Conservation (phyloP, 164 flowering plant genomes). For the Aristolochia californica region DNA sequence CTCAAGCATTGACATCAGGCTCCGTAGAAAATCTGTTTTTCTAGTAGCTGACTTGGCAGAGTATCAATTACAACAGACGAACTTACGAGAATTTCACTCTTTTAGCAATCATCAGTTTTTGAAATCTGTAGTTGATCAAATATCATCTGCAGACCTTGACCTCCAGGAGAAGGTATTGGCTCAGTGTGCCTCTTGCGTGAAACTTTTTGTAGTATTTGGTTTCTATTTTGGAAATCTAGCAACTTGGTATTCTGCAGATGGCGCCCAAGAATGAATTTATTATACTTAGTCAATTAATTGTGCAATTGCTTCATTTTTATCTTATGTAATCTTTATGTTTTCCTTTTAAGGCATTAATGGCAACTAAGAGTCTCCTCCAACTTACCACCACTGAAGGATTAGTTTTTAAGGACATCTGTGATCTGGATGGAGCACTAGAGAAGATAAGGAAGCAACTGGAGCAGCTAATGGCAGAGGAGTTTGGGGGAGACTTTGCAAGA, state of each 20-base stretch:
- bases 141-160: constrained; percentile 56
- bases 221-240: not conserved
- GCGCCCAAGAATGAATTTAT: not conserved
- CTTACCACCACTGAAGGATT: constrained; percentile 42
- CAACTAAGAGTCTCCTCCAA: constrained; percentile 62
- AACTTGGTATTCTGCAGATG: not conserved
- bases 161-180: constrained; percentile 88
- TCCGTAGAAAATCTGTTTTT: constrained; percentile 57
- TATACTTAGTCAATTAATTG: not conserved
- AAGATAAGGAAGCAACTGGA: constrained; percentile 46
- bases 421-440: constrained; percentile 50
- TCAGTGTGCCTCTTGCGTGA: not conserved
- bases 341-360: constrained; percentile 50
- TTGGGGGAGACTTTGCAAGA: constrained; percentile 38
- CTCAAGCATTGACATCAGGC: constrained; percentile 58
- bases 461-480: constrained; percentile 41
- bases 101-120: constrained; percentile 46
- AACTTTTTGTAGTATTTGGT: not conserved
- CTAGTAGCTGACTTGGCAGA: constrained; percentile 68
- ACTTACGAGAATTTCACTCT: constrained; percentile 30
- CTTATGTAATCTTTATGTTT: not conserved
- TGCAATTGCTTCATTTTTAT: not conserved
- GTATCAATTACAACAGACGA: constrained; percentile 28
- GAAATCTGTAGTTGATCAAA: constrained; percentile 72
- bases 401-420: constrained; percentile 53